Base-by-base conservation (phyloP, 139 green algal species). In the Volvox africanus region DNA sequence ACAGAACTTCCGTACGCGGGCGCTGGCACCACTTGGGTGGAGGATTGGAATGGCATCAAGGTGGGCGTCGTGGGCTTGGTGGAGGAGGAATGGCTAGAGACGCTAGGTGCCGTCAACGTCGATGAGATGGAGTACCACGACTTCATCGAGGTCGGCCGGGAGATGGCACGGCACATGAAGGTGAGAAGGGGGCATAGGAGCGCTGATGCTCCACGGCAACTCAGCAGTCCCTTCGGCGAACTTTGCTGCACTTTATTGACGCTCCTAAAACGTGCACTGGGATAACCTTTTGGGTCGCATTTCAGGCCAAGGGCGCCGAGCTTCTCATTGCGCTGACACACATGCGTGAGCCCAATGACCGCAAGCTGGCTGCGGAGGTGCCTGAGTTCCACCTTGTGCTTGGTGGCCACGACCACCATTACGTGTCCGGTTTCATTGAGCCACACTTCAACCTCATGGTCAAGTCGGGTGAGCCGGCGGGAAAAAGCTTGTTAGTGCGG, bases 391-490 rank as follows among this genome's bases (percentile, higher is more conserved):
- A 98, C 91, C 68, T 97, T 20, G 88, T 98, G 13, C 91, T 98
- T 68, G 96, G 95, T 6, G 96, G 96, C 2, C 96, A 98, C 86
- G 96, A 98, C 89, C 96, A 98, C 89, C 93, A 97, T 85, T 97
- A 97, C 91, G 83, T 94, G 28, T 80, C 90, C 16, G 91, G 82
- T 13, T 91, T 92, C 55, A 90, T 93, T 3, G n/a, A 91, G 77
- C 94, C 94, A 11, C 92, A 98, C 83, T 92, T 91, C 88, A 97
- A 93, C 19, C 84, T 95, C 17, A 80, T 98, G 30, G 90, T 97
- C 86, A 98, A 98, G 92, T 95, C 92, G 13, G 96, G 96, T 90
- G 55, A 76, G 86, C 20, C 5, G 44, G 44, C 44, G 9, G 44
- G 44, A 55, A 55, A 55, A 55, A 55, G 44, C 44, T 55, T 55